Base-by-base conservation (phyloP, 2,329 filamentous ascomycete genomes). In the Cyclaneusma minus region DNA sequence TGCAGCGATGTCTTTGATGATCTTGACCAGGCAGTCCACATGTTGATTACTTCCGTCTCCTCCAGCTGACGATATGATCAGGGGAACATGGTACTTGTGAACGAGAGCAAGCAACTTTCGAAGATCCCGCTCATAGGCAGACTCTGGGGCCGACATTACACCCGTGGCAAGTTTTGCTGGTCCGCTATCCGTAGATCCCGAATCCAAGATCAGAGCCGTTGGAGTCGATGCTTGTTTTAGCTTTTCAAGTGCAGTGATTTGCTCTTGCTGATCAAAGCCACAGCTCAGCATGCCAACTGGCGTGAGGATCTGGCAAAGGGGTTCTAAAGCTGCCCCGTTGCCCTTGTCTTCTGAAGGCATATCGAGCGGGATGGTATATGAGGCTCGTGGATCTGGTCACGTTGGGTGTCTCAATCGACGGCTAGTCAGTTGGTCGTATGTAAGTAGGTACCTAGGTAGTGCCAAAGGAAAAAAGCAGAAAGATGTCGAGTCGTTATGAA, bases 211-310 rank as follows among this genome's bases (percentile, higher is more conserved):
- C 10, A 50, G 34, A 12, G 45, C 47, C 24, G 43, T 55, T 47
- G 36, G 37, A 33, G 27, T 43, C 45, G 17, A 45, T 46, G 10
- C 38, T 41, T 18, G 25, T 29, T 16, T 30, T 32, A 28, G 11
- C 13, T 22, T 16, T 20, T 28, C 12, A 6, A 38, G 23, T 6
- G 28, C 24, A 13, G 26, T 13, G 4, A 22, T 25, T 25, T 12
- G 49, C 13, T 49, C 41, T 1, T 36, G 33, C 16, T 50, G 47
- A 26, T 55, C 40, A 24, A 60, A 54, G 14, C 60, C 60, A 30
- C 61, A 64, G 4, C 60, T 59, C 6, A 64, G 39, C 55, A 60
- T 62, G 16, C 55, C 59, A 9, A 60, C 51, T 0, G 59, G 58
- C 0, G 60, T 56, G 3, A 62, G 35, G 22, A 63, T 58, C 7